Base-by-base conservation (phyloP, 2,329 filamentous ascomycete genomes). In the Colletotrichum spaethianum region DNA sequence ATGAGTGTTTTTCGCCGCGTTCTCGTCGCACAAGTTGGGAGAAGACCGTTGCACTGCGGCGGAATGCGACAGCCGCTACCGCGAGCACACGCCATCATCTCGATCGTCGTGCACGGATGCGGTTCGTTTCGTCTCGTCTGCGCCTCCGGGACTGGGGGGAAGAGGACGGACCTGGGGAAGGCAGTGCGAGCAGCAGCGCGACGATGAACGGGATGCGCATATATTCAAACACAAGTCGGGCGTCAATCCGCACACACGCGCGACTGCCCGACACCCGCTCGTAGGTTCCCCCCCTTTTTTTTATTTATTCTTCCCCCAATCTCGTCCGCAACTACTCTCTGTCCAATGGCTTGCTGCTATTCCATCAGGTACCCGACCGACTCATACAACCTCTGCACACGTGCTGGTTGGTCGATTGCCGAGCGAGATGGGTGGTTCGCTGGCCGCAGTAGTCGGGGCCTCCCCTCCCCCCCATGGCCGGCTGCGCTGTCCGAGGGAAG, bases 371-470 rank as follows among this genome's bases (percentile, higher is more conserved):
- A 55, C 55, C n/a, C 18, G 2, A 26, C 36, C 33, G n/a, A 31
- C 16, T 12, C 14, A 50, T 9, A 7, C 26, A 28, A 36, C 8
- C 33, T 36, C 2, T 4, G 14, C 23, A 23, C 26, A 20, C 38
- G 26, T 26, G 56, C 44, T 71, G 64, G 57, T 71, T 68, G 68
- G 64, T 63, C 33, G 50, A 68, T 68, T 68, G 64, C 57, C 57
- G 68, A 63, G 36, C 6, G 42, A 50, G 33, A 42, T 9, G 46
- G 46, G 38, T n/a, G 42, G 28, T 48, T 12, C 20, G n/a, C 31
- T 36, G 55, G 63, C 55, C 66, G 66, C 60, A n/a, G 67, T 8
- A 20, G 46, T 67, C 63, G 55, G 33, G 63, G 56, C 50, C 68
- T 7, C 26, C 48, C 48, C 48, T 5, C 8, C 8, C 18, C 26